These are phyloP conservation scores for Mercurialis annua DNA, from an alignment of 345 rosid genomes.

Conservation along the genomic window DNA sequence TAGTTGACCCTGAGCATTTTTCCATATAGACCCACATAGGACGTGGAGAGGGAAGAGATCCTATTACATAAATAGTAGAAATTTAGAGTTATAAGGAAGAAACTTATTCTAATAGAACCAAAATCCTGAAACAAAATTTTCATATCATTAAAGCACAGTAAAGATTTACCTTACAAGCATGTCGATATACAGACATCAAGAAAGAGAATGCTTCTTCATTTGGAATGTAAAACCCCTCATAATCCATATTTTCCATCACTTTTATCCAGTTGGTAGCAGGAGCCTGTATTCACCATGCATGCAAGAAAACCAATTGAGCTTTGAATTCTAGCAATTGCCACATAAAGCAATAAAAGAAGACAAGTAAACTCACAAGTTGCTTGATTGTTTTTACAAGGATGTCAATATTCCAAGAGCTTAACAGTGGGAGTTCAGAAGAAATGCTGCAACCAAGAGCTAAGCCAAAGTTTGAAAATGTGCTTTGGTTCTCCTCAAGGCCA, in stretches of 20 bases:
- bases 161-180: constrained; percentile 71
- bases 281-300: constrained; percentile 49
- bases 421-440: constrained; percentile 43
- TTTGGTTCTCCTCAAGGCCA: constrained; percentile 55
- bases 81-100: neutral
- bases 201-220: constrained; percentile 77
- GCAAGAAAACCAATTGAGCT: neutral
- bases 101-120: neutral
- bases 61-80: constrained; percentile 38
- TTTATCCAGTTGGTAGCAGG: constrained; percentile 74
- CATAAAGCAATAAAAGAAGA: constrained; percentile 1
- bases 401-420: constrained; percentile 74
- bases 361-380: constrained; percentile 55
- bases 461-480: constrained; percentile 58
- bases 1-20: constrained; percentile 79
- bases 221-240: constrained; percentile 81
- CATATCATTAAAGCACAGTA: neutral
- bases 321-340: constrained; percentile 9
- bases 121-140: neutral
- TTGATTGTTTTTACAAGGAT: constrained; percentile 67
- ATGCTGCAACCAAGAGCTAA: constrained; percentile 63
- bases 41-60: constrained; percentile 89
- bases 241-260: constrained; percentile 78
- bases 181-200: constrained; percentile 69
- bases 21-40: constrained; percentile 79